Percentiles rank a stretch among this genome's conserved stretches.
Evolutionary conservation across 73 alveolate species (phyloP).

Genomic region (Diophrys sp.): DNA sequence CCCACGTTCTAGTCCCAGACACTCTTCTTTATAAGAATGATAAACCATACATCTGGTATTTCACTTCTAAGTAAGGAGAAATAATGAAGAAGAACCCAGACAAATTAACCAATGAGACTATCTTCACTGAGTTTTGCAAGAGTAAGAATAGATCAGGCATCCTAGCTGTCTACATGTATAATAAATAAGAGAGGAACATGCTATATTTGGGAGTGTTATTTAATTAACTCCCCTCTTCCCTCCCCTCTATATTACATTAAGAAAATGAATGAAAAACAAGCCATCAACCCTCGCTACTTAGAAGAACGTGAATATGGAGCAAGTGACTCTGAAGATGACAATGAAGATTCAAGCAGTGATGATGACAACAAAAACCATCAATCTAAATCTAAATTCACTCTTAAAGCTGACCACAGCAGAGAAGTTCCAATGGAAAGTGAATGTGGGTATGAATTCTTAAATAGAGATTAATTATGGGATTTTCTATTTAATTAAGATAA

Average conservation of each 20-base stretch:
- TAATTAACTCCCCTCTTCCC: too few relatives aligned
- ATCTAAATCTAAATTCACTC: too few relatives aligned
- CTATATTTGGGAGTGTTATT: too few relatives aligned
- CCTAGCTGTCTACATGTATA: conserved; percentile 75
- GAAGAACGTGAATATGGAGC: background rate
- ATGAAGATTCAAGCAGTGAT: too few relatives aligned
- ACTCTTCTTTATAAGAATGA: conserved; percentile 73
- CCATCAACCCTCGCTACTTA: background rate
- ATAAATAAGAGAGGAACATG: conserved; percentile 43
- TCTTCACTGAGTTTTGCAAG: conserved; percentile 69
- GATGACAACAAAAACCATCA: too few relatives aligned
- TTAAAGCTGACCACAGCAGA: background rate
- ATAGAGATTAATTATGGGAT: conserved; percentile 31
- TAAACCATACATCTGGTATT: conserved; percentile 83
- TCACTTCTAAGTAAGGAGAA: conserved; percentile 61
- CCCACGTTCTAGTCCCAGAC: conserved; percentile 71
- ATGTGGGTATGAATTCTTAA: conserved; percentile 32
- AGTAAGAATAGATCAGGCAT: conserved; percentile 75
- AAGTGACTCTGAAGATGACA: background rate
- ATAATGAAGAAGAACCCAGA: conserved; percentile 37
- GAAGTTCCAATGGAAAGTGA: background rate
- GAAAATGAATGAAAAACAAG: background rate
- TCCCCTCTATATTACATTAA: background rate
- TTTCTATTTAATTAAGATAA: conserved; percentile 68
- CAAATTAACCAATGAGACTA: conserved; percentile 57